These are phyloP conservation scores for Tulasnella calospora DNA, from an alignment of 768 basidiomycete species.

Conservation along the genomic window DNA sequence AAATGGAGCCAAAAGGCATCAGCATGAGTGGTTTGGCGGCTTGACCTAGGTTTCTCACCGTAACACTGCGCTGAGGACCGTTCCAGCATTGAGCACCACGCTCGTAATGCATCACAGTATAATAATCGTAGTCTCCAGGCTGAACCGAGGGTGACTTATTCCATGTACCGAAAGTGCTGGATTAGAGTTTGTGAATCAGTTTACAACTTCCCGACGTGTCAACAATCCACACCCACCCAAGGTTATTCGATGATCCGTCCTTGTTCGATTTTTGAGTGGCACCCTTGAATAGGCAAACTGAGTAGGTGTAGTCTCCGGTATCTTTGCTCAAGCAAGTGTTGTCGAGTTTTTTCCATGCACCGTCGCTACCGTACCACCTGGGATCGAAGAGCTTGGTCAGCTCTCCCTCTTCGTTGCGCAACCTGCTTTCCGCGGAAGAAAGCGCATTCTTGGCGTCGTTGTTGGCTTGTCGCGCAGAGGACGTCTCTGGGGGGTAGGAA, in stretches of 20 bases:
- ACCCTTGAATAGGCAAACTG: constrained; percentile 85
- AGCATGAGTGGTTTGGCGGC: background rate
- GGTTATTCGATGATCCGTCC: constrained; percentile 66
- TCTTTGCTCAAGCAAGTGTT: constrained; percentile 73
- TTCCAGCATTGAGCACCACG: constrained; percentile 93
- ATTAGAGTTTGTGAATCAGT: constrained; percentile 1
- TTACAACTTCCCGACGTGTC: background rate
- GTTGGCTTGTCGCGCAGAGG: constrained; percentile 57
- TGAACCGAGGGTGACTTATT: constrained; percentile 54
- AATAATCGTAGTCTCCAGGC: constrained; percentile 66
- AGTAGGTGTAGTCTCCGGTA: constrained; percentile 93
- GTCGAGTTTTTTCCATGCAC: constrained; percentile 96
- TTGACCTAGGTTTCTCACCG: constrained; percentile 43
- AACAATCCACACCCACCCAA: constrained; percentile 61
- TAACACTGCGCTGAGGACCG: constrained; percentile 81
- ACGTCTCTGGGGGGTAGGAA: constrained; percentile 43
- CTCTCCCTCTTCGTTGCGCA: constrained; percentile 55
- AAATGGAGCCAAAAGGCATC: background rate
- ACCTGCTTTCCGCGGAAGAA: constrained; percentile 53
- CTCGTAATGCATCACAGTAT: constrained; percentile 75
- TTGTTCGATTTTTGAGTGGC: constrained; percentile 83
- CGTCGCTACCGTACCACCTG: constrained; percentile 66
- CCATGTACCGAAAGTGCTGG: constrained; percentile 78
- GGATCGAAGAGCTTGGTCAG: constrained; percentile 60
- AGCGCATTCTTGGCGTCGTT: constrained; percentile 33